Evolutionary conservation across 2,329 filamentous ascomycete species (phyloP).

Genomic region (Sporothrix globosa): DNA sequence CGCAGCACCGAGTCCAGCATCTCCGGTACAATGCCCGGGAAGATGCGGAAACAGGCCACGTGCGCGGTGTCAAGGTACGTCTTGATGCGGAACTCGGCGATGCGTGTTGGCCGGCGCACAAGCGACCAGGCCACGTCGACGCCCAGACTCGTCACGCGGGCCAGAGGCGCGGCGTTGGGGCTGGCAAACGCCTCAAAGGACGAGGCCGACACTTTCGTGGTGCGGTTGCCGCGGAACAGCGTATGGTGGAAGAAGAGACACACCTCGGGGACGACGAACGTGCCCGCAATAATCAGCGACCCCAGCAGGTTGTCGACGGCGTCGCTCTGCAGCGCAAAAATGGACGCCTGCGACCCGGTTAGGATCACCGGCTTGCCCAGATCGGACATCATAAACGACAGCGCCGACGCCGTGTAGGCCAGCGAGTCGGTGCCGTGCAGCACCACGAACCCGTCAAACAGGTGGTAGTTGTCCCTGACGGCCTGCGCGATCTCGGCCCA

Average conservation of each 20-base stretch:
- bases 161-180: conserved; percentile 82
- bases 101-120: conserved; percentile 71
- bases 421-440: conserved; percentile 90
- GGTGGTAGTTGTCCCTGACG: conserved; percentile 81
- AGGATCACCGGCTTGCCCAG: conserved; percentile 89
- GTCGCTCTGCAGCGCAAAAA: conserved; percentile 88
- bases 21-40: conserved; percentile 89
- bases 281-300: conserved; percentile 85
- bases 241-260: conserved; percentile 93
- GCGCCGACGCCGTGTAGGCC: conserved; percentile 83
- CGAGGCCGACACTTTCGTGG: conserved; percentile 84
- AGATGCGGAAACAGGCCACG: conserved; percentile 85
- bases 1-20: conserved; percentile 86
- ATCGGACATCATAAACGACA: conserved; percentile 92
- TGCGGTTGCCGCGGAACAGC: conserved; percentile 83
- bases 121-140: conserved; percentile 81
- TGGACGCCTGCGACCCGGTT: conserved; percentile 80
- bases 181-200: conserved; percentile 86
- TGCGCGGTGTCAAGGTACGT: conserved; percentile 81
- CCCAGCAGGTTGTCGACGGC: conserved; percentile 88
- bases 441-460: conserved; percentile 89
- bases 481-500: conserved; percentile 83
- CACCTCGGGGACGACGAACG: conserved; percentile 91
- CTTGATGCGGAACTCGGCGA: conserved; percentile 74
- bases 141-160: conserved; percentile 77